Evolutionary conservation across 2,329 filamentous ascomycete genomes (phyloP).

Genomic region (Exophiala sp.): DNA sequence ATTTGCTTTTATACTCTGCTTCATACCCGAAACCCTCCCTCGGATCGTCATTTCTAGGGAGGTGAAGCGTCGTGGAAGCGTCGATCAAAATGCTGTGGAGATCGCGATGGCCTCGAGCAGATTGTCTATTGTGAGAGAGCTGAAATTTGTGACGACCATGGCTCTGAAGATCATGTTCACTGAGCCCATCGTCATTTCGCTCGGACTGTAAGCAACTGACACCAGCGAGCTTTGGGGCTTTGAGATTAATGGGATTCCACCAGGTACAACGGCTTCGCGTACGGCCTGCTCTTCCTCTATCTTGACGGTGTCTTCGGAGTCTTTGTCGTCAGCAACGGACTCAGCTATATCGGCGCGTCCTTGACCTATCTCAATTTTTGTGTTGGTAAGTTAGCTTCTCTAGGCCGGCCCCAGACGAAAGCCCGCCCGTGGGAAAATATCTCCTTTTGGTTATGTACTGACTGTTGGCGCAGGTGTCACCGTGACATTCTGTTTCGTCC

Average conservation of each 20-base stretch:
- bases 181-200: slow-evolving; percentile 38
- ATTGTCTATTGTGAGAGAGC: slow-evolving; percentile 37
- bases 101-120: slow-evolving; percentile 33
- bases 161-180: slow-evolving; percentile 41
- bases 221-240: background rate
- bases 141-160: slow-evolving; percentile 40
- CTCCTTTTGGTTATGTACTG: too few relatives aligned
- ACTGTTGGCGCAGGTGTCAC: slow-evolving; percentile 30
- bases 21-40: slow-evolving; percentile 40
- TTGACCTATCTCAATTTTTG: slow-evolving; percentile 43
- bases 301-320: slow-evolving; percentile 42
- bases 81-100: slow-evolving; percentile 31
- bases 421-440: too few relatives aligned
- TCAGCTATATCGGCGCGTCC: slow-evolving; percentile 38
- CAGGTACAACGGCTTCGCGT: slow-evolving; percentile 40
- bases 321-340: slow-evolving; percentile 39
- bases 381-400: slow-evolving; percentile 28
- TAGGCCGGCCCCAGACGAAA: background rate
- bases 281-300: slow-evolving; percentile 41
- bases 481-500: slow-evolving; percentile 40
- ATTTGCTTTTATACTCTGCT: slow-evolving; percentile 35
- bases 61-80: slow-evolving; percentile 31
- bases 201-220: slow-evolving; percentile 11
- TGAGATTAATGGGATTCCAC: too few relatives aligned
- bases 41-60: slow-evolving; percentile 36